Evolutionary conservation across 805 yeast species (phyloP).

Genomic region (Candida nemodendra): DNA sequence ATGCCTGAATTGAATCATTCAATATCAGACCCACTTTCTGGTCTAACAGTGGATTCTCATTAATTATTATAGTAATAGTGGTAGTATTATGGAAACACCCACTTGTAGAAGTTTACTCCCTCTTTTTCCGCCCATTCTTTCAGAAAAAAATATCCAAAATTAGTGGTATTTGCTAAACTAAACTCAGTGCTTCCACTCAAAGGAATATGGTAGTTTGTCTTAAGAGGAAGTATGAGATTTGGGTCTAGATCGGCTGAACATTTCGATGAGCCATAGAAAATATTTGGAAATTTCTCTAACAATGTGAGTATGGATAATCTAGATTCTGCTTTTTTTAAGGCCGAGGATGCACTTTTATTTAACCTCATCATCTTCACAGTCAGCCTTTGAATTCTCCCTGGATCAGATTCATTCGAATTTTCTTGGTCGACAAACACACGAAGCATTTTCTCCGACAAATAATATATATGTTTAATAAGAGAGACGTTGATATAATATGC

Average conservation of each 20-base stretch:
- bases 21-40: no score
- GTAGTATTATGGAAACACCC: slow-evolving; percentile 13
- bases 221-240: slow-evolving; percentile 5
- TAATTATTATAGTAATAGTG: no score
- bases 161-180: slow-evolving; percentile 14
- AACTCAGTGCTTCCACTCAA: slow-evolving; percentile 7
- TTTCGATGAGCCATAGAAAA: slow-evolving; percentile 10
- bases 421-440: slow-evolving; percentile 5
- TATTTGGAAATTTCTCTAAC: slow-evolving; percentile 15
- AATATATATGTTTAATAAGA: slow-evolving; percentile 6
- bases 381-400: slow-evolving; percentile 4
- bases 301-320: slow-evolving; percentile 14
- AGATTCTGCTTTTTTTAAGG: slow-evolving; percentile 18
- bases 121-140: slow-evolving; percentile 20
- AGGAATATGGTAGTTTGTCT: slow-evolving; percentile 9
- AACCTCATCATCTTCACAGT: slow-evolving; percentile 15
- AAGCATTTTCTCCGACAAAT: slow-evolving; percentile 5
- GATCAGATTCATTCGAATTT: slow-evolving; percentile 1
- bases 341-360: slow-evolving; percentile 11
- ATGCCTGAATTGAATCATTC: no score
- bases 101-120: slow-evolving; percentile 11
- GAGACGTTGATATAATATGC: slow-evolving; percentile 13
- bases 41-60: no score
- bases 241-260: slow-evolving; percentile 2
- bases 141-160: slow-evolving; percentile 23